These are phyloP conservation scores for Microbotryum silenes-acaulis DNA, from an alignment of 1,284 basidiomycete species.

Conservation along the genomic window DNA sequence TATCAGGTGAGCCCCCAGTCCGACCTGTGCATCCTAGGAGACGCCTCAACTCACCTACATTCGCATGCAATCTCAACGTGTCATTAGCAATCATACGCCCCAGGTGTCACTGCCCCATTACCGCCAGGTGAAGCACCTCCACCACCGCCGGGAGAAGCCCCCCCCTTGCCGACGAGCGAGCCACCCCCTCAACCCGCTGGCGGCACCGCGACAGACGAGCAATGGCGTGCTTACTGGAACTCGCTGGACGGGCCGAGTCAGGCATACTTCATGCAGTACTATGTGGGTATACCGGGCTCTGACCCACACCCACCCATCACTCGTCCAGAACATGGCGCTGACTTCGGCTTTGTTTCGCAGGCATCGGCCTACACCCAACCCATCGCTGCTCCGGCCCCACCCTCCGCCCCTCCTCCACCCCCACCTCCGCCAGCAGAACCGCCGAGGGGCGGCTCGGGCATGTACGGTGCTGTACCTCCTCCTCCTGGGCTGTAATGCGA, in stretches of 20 bases:
- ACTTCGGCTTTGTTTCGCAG: neutral
- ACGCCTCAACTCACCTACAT: neutral
- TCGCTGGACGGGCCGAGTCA: constrained; percentile 24
- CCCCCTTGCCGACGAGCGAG: neutral
- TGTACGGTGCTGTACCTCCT: constrained; percentile 5
- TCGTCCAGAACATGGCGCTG: neutral
- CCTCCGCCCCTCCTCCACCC: constrained; percentile 1
- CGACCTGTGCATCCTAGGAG: too few relatives aligned
- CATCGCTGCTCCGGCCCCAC: neutral
- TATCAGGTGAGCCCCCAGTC: constrained; percentile 19
- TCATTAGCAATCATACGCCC: constrained; percentile 17
- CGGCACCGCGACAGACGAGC: constrained; percentile 15
- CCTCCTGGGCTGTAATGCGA: constrained; percentile 1
- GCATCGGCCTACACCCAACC: neutral
- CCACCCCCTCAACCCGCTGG: constrained; percentile 7
- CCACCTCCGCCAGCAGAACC: neutral
- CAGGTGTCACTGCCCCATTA: constrained; percentile 27
- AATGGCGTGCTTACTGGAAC: constrained; percentile 31
- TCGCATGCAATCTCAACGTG: neutral
- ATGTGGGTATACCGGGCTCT: neutral
- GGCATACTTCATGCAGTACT: constrained; percentile 30
- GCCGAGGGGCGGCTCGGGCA: neutral
- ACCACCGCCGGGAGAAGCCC: constrained; percentile 9
- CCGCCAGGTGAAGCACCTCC: constrained; percentile 29
- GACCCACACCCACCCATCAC: neutral